phyloP scores from a whole-genome alignment of 306 rosid genomes.

The Astragalus glycyphyllos region DNA sequence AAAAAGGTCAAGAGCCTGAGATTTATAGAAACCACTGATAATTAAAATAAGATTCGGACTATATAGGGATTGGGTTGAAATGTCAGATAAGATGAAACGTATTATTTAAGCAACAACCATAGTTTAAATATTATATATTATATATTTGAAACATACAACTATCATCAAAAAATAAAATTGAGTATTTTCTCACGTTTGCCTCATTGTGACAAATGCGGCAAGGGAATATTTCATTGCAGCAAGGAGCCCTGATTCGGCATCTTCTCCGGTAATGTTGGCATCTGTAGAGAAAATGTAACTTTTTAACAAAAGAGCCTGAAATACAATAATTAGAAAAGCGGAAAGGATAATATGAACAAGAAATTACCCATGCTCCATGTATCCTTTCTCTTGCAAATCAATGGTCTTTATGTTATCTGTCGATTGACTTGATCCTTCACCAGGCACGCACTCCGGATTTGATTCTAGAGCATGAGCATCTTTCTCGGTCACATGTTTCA shows the following conservation, averaged over 20 bases:
- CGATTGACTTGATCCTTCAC: slow-evolving; percentile 49
- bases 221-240: slow-evolving; percentile 82
- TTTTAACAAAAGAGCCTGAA: background rate
- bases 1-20: background rate
- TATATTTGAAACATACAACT: background rate
- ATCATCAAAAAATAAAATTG: background rate
- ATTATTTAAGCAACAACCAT: background rate
- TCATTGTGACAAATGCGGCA: slow-evolving; percentile 95
- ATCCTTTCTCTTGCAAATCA: slow-evolving; percentile 61
- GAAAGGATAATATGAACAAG: slow-evolving; percentile 8
- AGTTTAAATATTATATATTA: background rate
- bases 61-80: background rate
- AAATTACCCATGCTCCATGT: slow-evolving; percentile 71
- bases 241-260: slow-evolving; percentile 82
- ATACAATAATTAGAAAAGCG: background rate
- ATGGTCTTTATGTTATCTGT: slow-evolving; percentile 18
- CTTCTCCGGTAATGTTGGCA: slow-evolving; percentile 81
- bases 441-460: slow-evolving; percentile 39
- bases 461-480: slow-evolving; percentile 41
- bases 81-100: slow-evolving; percentile 17
- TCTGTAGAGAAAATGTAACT: slow-evolving; percentile 51
- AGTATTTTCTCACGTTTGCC: slow-evolving; percentile 41
- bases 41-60: background rate
- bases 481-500: slow-evolving; percentile 44
- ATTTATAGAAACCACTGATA: background rate